A percentile compares a stretch with the other conserved stretches of the same genome.
Evolutionary conservation across 306 rosid species (phyloP).

Genomic region (Vigna angularis): DNA sequence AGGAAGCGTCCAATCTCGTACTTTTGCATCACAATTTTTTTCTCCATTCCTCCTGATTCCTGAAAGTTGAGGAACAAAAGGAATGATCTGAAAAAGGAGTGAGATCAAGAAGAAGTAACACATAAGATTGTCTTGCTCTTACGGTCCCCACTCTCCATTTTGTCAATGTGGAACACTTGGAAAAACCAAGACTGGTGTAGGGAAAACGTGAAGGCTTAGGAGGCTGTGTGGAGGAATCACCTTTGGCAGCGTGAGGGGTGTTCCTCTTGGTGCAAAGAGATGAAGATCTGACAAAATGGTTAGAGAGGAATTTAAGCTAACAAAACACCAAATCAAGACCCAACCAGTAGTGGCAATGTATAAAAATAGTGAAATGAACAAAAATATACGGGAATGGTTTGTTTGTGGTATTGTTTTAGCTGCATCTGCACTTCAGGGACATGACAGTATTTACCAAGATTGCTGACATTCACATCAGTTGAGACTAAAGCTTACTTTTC

Average conservation of each 20-base stretch:
- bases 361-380: constrained; percentile 29
- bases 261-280: neutral
- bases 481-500: neutral
- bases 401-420: neutral
- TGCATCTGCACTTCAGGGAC: neutral
- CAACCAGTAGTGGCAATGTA: neutral
- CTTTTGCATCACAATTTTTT: constrained; percentile 52
- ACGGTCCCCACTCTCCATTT: neutral
- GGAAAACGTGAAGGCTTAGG: constrained; percentile 28
- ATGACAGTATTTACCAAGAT: neutral
- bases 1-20: constrained; percentile 65
- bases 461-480: neutral
- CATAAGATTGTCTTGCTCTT: neutral
- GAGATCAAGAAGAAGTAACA: neutral
- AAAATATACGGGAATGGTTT: neutral
- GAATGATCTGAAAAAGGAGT: neutral
- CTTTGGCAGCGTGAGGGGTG: constrained; percentile 31
- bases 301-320: constrained; percentile 33
- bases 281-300: neutral
- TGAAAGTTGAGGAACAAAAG: neutral
- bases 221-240: constrained; percentile 30
- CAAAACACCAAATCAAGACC: constrained; percentile 31
- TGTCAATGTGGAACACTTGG: neutral
- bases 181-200: neutral
- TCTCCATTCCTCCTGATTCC: constrained; percentile 39